These are phyloP conservation scores for Nicotiana paniculata DNA, from an alignment of 257 asterid genomes.

Conservation along the genomic window DNA sequence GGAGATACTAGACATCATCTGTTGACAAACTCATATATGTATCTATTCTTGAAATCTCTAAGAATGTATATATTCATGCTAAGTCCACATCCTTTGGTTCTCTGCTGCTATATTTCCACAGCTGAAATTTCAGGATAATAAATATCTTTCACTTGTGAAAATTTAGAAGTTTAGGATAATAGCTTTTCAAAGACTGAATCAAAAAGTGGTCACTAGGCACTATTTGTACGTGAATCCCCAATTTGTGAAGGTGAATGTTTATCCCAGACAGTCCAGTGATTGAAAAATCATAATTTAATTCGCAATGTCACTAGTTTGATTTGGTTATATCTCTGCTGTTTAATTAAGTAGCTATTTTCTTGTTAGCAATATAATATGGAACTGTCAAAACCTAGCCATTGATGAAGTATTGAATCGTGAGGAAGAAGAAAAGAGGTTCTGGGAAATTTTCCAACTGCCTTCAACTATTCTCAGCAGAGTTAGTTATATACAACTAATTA, in stretches of 20 bases:
- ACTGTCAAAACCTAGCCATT: too few species aligned
- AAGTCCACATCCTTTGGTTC: neutral
- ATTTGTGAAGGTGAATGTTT: neutral
- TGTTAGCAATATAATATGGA: neutral
- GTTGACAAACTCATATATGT: neutral
- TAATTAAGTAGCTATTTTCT: neutral
- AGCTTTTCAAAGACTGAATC: too few species aligned
- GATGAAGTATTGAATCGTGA: too few species aligned
- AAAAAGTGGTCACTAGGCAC: too few species aligned
- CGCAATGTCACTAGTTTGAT: neutral
- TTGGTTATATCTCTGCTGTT: neutral
- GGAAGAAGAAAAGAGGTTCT: too few species aligned
- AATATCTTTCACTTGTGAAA: too few species aligned
- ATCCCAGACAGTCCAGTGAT: neutral
- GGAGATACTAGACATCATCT: neutral
- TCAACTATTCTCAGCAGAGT: too few species aligned
- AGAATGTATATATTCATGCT: neutral
- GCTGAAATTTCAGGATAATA: too few species aligned
- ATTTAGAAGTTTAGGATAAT: too few species aligned
- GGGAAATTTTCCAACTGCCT: too few species aligned
- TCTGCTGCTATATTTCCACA: neutral
- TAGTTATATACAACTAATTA: too few species aligned
- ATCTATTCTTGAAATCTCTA: neutral
- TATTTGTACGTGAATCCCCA: neutral
- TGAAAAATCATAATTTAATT: neutral